Evolutionary conservation across 352 stramenopile genomes (phyloP), one percentile per base, ranked within the genome.

Genomic region (Phytopythium aichiense): DNA sequence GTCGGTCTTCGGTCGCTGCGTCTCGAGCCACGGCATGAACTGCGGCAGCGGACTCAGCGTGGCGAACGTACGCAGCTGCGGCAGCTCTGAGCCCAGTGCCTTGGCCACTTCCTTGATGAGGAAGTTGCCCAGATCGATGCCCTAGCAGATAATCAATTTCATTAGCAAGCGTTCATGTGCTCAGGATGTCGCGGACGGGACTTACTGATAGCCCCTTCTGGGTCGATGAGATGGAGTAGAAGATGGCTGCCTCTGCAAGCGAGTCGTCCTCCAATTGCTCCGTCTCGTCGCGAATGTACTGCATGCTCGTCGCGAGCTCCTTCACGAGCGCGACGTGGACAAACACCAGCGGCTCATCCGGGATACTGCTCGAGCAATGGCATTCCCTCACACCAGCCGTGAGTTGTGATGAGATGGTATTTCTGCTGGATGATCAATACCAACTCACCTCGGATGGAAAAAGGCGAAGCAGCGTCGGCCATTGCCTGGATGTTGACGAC

Each of bases 191-290:
- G 12, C 18, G 13, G 0, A n/a, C 13, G 8, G 31, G 49, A 37
- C 57, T 1, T 55, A 93, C 84, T 77, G 89, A 83, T 23, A 94
- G 71, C 12, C 95, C 96, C 60, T 89, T 90, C 66, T 98, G 88
- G 7, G 94, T 96, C 42, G 94, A 93, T 11, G 81, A 98, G 67
- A 99, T 99, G 2, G 95, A 98, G 74, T 99, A 99, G 67, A 98
- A 98, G 37, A 98, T 96, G 18, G 95, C 94, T 56, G 87, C 76
- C 42, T 79, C 76, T 18, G 81, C 77, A 52, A 90, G 65, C 9
- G 76, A 73, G 37, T 79, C 68, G 58, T 94, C 77, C 23, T 69
- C 46, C 56, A 92, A 70, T 59, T 76, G 76, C 46, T 92, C 80
- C 11, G 80, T 96, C 66, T 74, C 74, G 1, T 93, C 77, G 20